Base-by-base conservation (phyloP, 768 basidiomycete species). In the Panaeolus papilionaceus region DNA sequence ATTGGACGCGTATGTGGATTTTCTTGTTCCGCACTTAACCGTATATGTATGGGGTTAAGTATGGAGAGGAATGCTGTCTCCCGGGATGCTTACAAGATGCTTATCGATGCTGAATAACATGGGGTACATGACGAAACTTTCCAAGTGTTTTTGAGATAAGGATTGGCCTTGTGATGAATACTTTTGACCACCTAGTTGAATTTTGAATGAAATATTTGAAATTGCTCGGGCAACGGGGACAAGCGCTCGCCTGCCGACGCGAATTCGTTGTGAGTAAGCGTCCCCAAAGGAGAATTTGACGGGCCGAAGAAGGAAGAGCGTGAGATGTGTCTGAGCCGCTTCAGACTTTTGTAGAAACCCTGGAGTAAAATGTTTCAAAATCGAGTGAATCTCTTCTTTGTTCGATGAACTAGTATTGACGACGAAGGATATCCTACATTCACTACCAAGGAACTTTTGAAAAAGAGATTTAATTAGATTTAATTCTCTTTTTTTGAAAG, bases 311-410 rank as follows among this genome's bases (percentile, higher is more conserved):
- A 23, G 28, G 11, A 33, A 28, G 54, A 58, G 54, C 54, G 54
- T 58, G 54, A 12, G 54, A 58, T 11, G 26, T 58, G 54, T 58
- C 54, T 58, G 54, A 58, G 54, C 28, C 54, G 28, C 54, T 58
- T 58, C 54, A 58, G 54, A 58, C 54, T 58, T 49, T 58, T 58
- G 14, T 28, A 58, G 54, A 58, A 37, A 58, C 26, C 7, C 28
- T 58, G 28, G 54, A 58, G 54, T 18, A 12, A n/a, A 28, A 1
- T 58, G 54, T 58, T 58, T 58, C 54, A 58, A 45, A 51, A 20
- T 51, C 10, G 47, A 26, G 6, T 51, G 47, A 23, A 26, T 26
- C 47, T 51, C 4, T 37, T 37, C 28, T 23, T 58, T 33, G 54
- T 58, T 58, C 47, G 47, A 51, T 51, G 47, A 51, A 23, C 7